Evolutionary conservation across 345 rosid species (phyloP), one percentile per base, ranked within the genome.

Genomic region (Melaleuca quinquenervia): DNA sequence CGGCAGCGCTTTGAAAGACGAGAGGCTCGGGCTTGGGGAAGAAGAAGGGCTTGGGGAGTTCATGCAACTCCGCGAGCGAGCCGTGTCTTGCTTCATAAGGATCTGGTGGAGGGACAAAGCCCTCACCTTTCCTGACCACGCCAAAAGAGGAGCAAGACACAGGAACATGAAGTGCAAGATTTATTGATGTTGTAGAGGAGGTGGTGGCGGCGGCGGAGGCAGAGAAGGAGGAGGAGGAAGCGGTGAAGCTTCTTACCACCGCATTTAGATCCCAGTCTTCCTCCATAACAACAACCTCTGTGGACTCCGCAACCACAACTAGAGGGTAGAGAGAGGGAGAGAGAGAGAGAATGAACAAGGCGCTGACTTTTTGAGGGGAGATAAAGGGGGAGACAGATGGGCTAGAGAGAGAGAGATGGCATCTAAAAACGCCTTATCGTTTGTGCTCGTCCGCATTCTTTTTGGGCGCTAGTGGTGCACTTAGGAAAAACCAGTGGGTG

Each of bases 251-350:
- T 52, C 98, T 91, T 56, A 97, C 98, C 89, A 97, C 98, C 82
- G 99, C 99, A 84, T 93, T 93, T 86, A 97, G 96, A 93, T 97
- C 98, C 99, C 99, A 97, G 87, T 88, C 88, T n/a, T 50, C 86
- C 55, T 86, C 89, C 89, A 88, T 88, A 74, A 83, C 53, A 48
- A 44, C 11, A 22, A 58, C 52, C 82, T 52, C 11, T 14, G 45
- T 84, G 54, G 51, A 24, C 29, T 85, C 83, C 52, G 56, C 44
- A n/a, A 75, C 83, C 45, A 8, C 29, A 14, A 24, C 54, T 52
- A 15, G 50, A 51, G 60, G 10, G 12, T 41, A 14, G 85, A 87
- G 56, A 29, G 60, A 44, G 80, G 48, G 76, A 86, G 58, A 88
- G 82, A 70, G 91, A 85, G 92, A 45, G 87, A 88, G 87, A 90